A percentile compares a stretch with the other conserved stretches of the same genome.
Conservation (phyloP, 2,329 filamentous ascomycete genomes). For the Penicillium brevicompactum region DNA sequence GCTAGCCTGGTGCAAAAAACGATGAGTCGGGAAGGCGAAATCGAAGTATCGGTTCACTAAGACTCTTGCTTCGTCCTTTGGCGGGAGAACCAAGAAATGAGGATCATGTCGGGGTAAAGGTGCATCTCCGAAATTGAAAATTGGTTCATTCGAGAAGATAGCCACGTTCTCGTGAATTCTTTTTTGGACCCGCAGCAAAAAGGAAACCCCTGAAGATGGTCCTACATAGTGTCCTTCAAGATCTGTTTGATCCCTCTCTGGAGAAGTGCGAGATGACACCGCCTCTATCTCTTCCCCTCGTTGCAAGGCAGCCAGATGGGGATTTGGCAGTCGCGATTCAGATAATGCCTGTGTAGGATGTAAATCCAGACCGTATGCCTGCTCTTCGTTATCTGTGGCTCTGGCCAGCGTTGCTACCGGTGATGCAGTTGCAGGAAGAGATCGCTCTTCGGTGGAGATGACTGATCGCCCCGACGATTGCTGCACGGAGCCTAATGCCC, state of each 20-base stretch:
- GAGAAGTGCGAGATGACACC: neutral
- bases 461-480: neutral
- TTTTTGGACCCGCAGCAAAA: conserved; percentile 54
- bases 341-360: neutral
- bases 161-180: conserved; percentile 30
- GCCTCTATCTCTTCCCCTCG: neutral
- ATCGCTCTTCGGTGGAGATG: neutral
- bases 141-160: conserved; percentile 45
- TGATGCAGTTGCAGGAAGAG: neutral
- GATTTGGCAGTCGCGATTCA: neutral
- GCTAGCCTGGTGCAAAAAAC: neutral
- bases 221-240: conserved; percentile 48
- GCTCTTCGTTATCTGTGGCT: neutral
- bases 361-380: neutral
- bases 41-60: neutral
- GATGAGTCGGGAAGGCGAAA: neutral
- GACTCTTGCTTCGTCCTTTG: neutral
- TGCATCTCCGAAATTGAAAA: conserved; percentile 48
- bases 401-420: neutral
- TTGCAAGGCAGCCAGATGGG: neutral
- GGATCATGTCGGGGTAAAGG: neutral
- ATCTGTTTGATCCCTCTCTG: neutral
- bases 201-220: conserved; percentile 52
- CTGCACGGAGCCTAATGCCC: neutral
- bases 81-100: neutral